Percentiles rank a stretch among this genome's conserved stretches.
Conservation (phyloP, 768 basidiomycete genomes). For the Hypsizygus marmoreus region DNA sequence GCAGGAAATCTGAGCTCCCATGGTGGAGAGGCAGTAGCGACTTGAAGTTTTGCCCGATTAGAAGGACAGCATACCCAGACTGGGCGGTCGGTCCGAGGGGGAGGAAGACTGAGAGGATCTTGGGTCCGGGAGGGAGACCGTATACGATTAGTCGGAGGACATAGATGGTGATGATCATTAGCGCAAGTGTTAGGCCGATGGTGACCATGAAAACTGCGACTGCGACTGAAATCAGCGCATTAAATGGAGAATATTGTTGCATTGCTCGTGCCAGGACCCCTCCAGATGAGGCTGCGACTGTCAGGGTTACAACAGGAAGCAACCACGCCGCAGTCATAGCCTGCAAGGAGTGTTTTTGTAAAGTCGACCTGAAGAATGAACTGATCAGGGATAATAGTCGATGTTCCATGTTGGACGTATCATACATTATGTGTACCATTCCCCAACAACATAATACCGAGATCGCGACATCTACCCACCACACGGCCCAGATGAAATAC, state of each 20-base stretch:
- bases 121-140: slow-evolving; percentile 46
- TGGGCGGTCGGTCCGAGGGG: slow-evolving; percentile 76
- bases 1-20: slow-evolving; percentile 37
- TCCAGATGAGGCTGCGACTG: slow-evolving; percentile 71
- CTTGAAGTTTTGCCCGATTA: slow-evolving; percentile 54
- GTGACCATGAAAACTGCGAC: slow-evolving; percentile 57
- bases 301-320: slow-evolving; percentile 73
- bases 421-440: slow-evolving; percentile 69
- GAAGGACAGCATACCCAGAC: slow-evolving; percentile 56
- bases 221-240: slow-evolving; percentile 57
- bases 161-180: slow-evolving; percentile 71
- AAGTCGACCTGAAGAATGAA: slow-evolving; percentile 45
- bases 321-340: slow-evolving; percentile 68
- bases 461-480: slow-evolving; percentile 63
- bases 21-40: slow-evolving; percentile 32
- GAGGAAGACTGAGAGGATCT: slow-evolving; percentile 65
- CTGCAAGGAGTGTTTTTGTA: slow-evolving; percentile 54
- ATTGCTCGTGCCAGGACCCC: slow-evolving; percentile 58
- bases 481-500: slow-evolving; percentile 55
- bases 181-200: slow-evolving; percentile 57
- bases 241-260: slow-evolving; percentile 38
- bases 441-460: slow-evolving; percentile 62
- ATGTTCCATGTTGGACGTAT: too few species aligned
- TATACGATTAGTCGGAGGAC: slow-evolving; percentile 57
- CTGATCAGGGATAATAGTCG: slow-evolving; percentile 21